These are phyloP conservation scores for Millerozyma miso DNA, from an alignment of 805 yeast genomes.

Conservation along the genomic window DNA sequence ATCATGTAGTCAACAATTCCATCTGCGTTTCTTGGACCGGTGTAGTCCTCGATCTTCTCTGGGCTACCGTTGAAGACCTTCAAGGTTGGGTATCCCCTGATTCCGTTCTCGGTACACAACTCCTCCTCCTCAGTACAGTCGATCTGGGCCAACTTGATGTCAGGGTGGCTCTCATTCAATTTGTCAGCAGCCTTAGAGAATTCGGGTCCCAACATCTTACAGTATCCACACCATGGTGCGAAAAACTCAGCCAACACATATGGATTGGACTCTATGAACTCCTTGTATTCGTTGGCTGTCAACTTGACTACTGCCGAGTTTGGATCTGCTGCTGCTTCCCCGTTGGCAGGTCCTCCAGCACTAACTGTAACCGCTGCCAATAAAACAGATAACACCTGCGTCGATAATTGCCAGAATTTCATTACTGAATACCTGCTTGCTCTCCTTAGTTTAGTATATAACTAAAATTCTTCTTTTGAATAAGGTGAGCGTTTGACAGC, in stretches of 20 bases:
- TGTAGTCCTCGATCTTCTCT: slow-evolving; percentile 55
- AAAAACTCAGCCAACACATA: slow-evolving; percentile 82
- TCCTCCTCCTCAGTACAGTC: slow-evolving; percentile 80
- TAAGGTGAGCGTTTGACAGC: neutral
- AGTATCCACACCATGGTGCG: slow-evolving; percentile 98
- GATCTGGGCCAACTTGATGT: slow-evolving; percentile 73
- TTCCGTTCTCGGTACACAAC: slow-evolving; percentile 61
- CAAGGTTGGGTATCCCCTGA: slow-evolving; percentile 82
- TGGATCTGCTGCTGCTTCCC: slow-evolving; percentile 69
- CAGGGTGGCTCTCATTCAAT: slow-evolving; percentile 47
- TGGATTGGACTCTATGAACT: slow-evolving; percentile 66
- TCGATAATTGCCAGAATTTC: slow-evolving; percentile 41
- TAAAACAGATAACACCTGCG: slow-evolving; percentile 32
- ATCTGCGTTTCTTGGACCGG: slow-evolving; percentile 79
- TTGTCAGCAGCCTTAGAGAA: slow-evolving; percentile 66
- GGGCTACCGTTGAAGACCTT: slow-evolving; percentile 62
- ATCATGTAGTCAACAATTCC: slow-evolving; percentile 76
- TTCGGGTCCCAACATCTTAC: slow-evolving; percentile 84
- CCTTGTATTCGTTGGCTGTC: slow-evolving; percentile 58
- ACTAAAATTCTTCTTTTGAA: neutral
- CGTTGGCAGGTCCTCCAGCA: slow-evolving; percentile 41
- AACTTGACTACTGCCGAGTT: slow-evolving; percentile 86
- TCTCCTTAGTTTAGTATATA: neutral
- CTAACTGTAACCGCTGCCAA: slow-evolving; percentile 28
- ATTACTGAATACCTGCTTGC: too few species aligned